Evolutionary conservation across 2,329 filamentous ascomycete species (phyloP), one percentile per base, ranked within the genome.

Genomic region (Metarhizium anisopliae): DNA sequence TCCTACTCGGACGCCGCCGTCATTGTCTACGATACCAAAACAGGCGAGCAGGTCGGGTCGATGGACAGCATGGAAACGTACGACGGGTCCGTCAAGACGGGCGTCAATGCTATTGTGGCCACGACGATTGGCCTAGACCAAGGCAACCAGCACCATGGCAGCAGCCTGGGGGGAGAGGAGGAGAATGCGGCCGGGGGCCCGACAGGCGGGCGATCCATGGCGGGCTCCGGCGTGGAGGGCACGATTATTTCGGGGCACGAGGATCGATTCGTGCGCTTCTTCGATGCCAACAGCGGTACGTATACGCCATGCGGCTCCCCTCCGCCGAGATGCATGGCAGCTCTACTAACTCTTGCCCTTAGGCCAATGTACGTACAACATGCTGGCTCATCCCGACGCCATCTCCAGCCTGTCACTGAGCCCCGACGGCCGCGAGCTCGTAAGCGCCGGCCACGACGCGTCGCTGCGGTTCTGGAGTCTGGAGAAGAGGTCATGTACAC

Each of bases 291-390:
- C 68, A 96, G 90, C 74, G 94, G 94, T 97, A 87, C 73, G 89
- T 83, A 6, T 3, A 20, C 42, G 18, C 16, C n/a, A 10, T 6
- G 42, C 18, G 16, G 25, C 25, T 25, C 4, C 25, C 25, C 29
- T 6, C n/a, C 18, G 25, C 13, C n/a, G 11, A 45, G 6, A 20
- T 20, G 42, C 16, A 6, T 20, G 42, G 8, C 42, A 5, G 7
- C 6, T 14, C 18, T 6, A 11, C 45, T 38, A 7, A 38, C 50
- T n/a, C 49, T 40, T 2, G 10, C 10, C 29, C 10, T n/a, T 61
- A 97, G 94, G 94, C 56, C 94, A 99, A 90, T 96, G 92, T 74
- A 97, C 94, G 60, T 99, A 99, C 73, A 95, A 89, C 66, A 99
- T 99, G 94, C 84, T 97, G 58, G 94, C 94, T 6, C 94, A 99